phyloP scores from a whole-genome alignment of 495 filamentous ascomycete species.

The Trichodelitschia bisporula region DNA sequence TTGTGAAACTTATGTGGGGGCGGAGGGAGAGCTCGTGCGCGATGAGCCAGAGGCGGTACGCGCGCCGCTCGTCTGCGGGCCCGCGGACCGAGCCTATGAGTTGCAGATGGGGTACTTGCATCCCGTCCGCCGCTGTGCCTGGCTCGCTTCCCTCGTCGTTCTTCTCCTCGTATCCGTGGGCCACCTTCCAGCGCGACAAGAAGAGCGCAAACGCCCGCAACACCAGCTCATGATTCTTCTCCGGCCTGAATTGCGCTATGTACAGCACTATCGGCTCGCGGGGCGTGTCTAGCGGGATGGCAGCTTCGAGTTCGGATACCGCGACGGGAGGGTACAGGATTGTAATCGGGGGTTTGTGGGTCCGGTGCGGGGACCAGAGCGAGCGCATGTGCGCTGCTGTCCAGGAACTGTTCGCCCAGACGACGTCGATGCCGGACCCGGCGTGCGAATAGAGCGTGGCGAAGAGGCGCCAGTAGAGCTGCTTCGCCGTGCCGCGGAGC shows the following conservation, averaged over 20 bases:
- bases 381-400: slow-evolving; percentile 60
- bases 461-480: slow-evolving; percentile 66
- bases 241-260: slow-evolving; percentile 90
- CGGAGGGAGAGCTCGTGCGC: slow-evolving; percentile 72
- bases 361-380: slow-evolving; percentile 46
- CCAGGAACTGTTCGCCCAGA: slow-evolving; percentile 95
- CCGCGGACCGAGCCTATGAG: slow-evolving; percentile 77
- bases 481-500: slow-evolving; percentile 38
- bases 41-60: slow-evolving; percentile 73
- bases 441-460: slow-evolving; percentile 57
- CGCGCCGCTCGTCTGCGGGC: slow-evolving; percentile 55
- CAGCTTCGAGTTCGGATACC: slow-evolving; percentile 51
- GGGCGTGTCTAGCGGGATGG: slow-evolving; percentile 41
- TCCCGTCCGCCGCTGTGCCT: slow-evolving; percentile 17
- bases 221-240: slow-evolving; percentile 82
- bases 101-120: slow-evolving; percentile 32
- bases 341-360: slow-evolving; percentile 21
- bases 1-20: slow-evolving; percentile 61
- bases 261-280: slow-evolving; percentile 56
- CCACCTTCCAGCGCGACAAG: slow-evolving; percentile 11
- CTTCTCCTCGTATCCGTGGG: neutral
- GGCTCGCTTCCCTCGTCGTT: slow-evolving; percentile 2
- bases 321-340: slow-evolving; percentile 86
- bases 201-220: slow-evolving; percentile 63
- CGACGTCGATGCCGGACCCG: slow-evolving; percentile 59